Evolutionary conservation across 768 basidiomycete genomes (phyloP).

Genomic region (Russula sp.): DNA sequence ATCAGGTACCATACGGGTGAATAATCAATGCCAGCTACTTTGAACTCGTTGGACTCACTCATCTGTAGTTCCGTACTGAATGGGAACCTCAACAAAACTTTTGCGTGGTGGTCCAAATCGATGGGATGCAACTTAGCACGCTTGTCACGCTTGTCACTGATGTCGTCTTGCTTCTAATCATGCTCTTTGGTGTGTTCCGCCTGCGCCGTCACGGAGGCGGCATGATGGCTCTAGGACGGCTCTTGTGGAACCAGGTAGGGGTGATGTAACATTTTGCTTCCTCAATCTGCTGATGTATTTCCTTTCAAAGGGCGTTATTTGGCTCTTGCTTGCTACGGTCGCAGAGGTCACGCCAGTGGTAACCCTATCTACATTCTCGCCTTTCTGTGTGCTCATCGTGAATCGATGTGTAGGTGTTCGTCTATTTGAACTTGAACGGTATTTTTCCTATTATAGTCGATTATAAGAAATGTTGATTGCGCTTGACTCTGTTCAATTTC

Average conservation of each 20-base stretch:
- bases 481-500: neutral
- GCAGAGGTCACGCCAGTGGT: neutral
- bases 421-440: neutral
- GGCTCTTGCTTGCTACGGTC: neutral
- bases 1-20: neutral
- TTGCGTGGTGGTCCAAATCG: neutral
- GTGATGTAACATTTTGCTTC: too few relatives aligned
- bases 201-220: neutral
- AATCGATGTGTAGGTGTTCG: neutral
- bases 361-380: neutral
- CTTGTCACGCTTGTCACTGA: neutral
- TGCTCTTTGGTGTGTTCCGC: neutral
- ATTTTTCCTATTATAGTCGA: neutral
- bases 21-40: neutral
- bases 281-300: neutral
- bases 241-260: constrained; percentile 1
- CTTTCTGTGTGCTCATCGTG: neutral
- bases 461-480: neutral
- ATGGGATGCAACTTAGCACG: neutral
- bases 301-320: neutral
- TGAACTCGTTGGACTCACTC: neutral
- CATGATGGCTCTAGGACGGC: neutral
- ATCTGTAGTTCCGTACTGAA: neutral
- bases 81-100: neutral
- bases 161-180: neutral